phyloP scores from a whole-genome alignment of 2,329 filamentous ascomycete genomes.

The Botrytis cinerea region DNA sequence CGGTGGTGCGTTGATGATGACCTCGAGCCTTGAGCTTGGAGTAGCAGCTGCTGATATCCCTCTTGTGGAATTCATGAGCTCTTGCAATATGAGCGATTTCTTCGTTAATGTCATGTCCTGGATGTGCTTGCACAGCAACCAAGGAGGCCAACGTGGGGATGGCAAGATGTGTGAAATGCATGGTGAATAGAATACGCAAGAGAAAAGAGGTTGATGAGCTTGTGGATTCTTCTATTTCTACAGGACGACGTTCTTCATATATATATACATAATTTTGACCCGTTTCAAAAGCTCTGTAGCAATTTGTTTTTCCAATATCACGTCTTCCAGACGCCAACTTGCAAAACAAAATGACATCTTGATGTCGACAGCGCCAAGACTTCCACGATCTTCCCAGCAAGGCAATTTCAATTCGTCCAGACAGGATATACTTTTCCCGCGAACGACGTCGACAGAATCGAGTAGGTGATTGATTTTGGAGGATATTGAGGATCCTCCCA shows the following conservation, averaged over 20 bases:
- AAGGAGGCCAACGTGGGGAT: slow-evolving; percentile 7
- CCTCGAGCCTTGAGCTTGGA: slow-evolving; percentile 43
- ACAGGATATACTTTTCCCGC: neutral
- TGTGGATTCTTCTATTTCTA: neutral
- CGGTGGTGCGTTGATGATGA: slow-evolving; percentile 34
- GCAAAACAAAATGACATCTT: neutral
- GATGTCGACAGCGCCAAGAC: neutral
- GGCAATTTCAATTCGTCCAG: slow-evolving; percentile 10
- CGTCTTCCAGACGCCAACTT: neutral
- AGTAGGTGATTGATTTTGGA: neutral
- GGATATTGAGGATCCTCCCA: neutral
- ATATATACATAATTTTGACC: neutral
- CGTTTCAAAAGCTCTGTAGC: neutral
- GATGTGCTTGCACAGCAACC: slow-evolving; percentile 19
- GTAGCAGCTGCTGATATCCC: slow-evolving; percentile 24
- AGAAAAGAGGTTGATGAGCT: neutral
- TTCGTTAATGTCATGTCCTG: slow-evolving; percentile 16
- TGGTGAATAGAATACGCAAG: neutral
- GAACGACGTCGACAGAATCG: neutral
- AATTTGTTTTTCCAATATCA: neutral
- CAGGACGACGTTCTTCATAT: neutral
- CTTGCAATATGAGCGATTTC: slow-evolving; percentile 16
- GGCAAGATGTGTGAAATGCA: slow-evolving; percentile 21
- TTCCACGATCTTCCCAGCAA: neutral
- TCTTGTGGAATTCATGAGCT: slow-evolving; percentile 11